A percentile compares a stretch with the other conserved stretches of the same genome.
phyloP scores from a whole-genome alignment of 2,329 filamentous ascomycete species.

The Apiospora pterosperma region DNA sequence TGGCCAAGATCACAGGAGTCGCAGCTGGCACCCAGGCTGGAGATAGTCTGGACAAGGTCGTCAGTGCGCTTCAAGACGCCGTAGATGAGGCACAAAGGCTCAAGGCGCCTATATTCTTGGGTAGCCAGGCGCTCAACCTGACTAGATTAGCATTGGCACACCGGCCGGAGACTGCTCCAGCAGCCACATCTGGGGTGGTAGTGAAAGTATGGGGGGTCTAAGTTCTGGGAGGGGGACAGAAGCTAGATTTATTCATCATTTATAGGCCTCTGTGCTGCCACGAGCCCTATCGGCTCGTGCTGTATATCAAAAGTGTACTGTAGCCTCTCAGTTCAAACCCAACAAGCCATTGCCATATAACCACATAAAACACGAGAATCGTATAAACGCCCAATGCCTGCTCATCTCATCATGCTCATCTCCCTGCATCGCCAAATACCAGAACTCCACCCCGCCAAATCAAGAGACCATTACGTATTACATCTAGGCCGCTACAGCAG shows the following conservation, averaged over 20 bases:
- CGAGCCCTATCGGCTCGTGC: not conserved
- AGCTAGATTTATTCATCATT: not conserved
- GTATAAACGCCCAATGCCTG: not conserved
- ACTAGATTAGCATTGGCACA: slow-evolving; percentile 27
- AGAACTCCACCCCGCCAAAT: not conserved
- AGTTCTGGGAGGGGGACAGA: slow-evolving; percentile 9
- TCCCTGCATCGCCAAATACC: not conserved
- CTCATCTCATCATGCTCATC: slow-evolving; percentile 1
- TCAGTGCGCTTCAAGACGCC: slow-evolving; percentile 30
- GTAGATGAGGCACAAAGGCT: slow-evolving; percentile 40
- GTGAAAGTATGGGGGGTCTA: slow-evolving; percentile 23
- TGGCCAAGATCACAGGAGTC: slow-evolving; percentile 23
- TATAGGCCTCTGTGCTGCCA: not conserved
- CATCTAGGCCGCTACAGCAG: not conserved
- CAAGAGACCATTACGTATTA: not conserved
- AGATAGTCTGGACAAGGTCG: slow-evolving; percentile 26
- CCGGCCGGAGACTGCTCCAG: slow-evolving; percentile 12
- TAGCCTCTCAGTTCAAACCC: not conserved
- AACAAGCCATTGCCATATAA: not conserved
- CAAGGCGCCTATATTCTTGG: slow-evolving; percentile 38
- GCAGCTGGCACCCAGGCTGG: slow-evolving; percentile 12
- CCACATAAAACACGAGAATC: not conserved
- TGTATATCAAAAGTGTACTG: not conserved
- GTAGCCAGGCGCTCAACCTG: slow-evolving; percentile 35
- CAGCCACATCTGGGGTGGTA: slow-evolving; percentile 19